These are phyloP conservation scores for Irpex sp. DNA, from an alignment of 1,284 basidiomycete genomes.

Conservation along the genomic window DNA sequence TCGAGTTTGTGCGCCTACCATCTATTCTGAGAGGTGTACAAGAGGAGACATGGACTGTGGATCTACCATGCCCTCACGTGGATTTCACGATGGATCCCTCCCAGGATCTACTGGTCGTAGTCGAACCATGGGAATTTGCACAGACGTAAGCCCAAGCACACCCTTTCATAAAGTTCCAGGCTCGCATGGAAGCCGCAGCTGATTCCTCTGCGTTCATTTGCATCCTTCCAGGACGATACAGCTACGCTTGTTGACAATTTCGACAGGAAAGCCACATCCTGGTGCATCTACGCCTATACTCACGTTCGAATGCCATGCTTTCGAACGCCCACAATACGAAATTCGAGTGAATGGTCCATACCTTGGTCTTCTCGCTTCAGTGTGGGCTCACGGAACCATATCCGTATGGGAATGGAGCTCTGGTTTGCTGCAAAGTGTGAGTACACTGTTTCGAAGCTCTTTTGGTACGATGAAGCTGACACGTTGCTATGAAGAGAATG, in stretches of 20 bases:
- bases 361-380: conserved; percentile 3
- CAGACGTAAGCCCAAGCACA: conserved; percentile 1
- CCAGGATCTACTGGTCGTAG: conserved; percentile 10
- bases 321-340: conserved; percentile 1
- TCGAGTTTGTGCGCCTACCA: conserved; percentile 10
- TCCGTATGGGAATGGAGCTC: conserved; percentile 12
- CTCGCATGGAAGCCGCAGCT: too few relatives aligned
- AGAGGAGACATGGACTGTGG: conserved; percentile 7
- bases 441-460: neutral
- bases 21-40: conserved; percentile 8
- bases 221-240: neutral
- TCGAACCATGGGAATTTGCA: conserved; percentile 4
- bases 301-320: neutral
- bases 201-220: too few relatives aligned
- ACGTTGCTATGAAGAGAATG: neutral
- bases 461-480: neutral
- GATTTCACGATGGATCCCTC: conserved; percentile 16
- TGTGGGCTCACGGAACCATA: neutral
- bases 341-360: conserved; percentile 10
- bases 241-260: conserved; percentile 9
- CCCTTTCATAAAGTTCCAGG: neutral
- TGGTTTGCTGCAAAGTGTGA: conserved; percentile 9
- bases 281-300: neutral
- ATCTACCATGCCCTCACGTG: conserved; percentile 5
- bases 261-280: conserved; percentile 5